Evolutionary conservation across 2,329 filamentous ascomycete genomes (phyloP), one percentile per base, ranked within the genome.

Genomic region (Metarhizium guizhouense): DNA sequence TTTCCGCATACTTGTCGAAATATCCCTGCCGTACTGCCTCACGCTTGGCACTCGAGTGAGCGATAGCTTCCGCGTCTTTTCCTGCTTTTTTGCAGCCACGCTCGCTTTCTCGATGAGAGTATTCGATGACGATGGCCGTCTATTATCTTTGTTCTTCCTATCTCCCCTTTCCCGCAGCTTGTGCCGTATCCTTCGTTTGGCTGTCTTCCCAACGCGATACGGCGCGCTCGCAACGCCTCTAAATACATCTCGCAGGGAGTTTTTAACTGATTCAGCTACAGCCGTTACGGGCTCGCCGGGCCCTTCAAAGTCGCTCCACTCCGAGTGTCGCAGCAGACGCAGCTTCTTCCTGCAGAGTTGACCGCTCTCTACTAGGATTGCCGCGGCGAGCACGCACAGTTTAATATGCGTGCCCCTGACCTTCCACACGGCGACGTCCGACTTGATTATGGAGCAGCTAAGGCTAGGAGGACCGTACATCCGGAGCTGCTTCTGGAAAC

Each of bases 291-390:
- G 87, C 64, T 90, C 87, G 0, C 86, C 86, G 0, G 86, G 86
- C 0, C 87, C 87, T 60, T 87, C 85, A 62, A 89, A 90, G 62
- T 90, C 86, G 61, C 88, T 88, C 85, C 86, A 90, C 62, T 88
- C 85, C 52, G 79, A 81, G 62, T 87, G 84, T 8, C 87, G 76
- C 7, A 88, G 64, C 0, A 90, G 74, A 11, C 81, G 77, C 49
- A 90, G 68, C 56, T 83, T 80, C 55, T 78, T 80, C 80, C 84
- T 88, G 30, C 77, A 75, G 20, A 88, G 64, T 59, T 80, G 76
- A 18, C 82, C 83, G 59, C 76, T 76, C 36, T 80, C 75, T 3
- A 87, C 80, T 2, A 88, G 70, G 2, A 88, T 72, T 30, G 87
- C 81, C 0, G 86, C 86, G 2, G 86, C 86, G 42, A 88, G 60